Percentiles rank a stretch among this genome's conserved stretches.
phyloP scores from a whole-genome alignment of 495 filamentous ascomycete genomes.

The Xylaria telfairii region DNA sequence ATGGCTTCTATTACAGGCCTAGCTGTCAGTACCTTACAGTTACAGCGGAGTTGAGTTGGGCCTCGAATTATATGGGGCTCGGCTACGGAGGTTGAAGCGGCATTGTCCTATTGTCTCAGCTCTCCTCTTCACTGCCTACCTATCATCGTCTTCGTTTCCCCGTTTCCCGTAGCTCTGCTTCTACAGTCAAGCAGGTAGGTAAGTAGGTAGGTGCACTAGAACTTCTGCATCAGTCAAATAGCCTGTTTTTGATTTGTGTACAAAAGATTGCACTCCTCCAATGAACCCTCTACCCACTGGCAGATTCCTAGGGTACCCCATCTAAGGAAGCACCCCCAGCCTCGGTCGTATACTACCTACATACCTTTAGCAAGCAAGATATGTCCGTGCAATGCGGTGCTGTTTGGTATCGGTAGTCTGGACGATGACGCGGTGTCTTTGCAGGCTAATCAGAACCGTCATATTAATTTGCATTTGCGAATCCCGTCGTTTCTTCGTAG shows the following conservation, averaged over 20 bases:
- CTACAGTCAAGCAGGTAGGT: too few species aligned
- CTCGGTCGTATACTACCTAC: conserved; percentile 9
- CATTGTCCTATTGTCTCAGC: conserved; percentile 1
- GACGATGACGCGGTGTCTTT: conserved; percentile 2
- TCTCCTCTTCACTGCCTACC: not conserved
- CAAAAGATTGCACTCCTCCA: not conserved
- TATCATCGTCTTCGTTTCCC: conserved; percentile 4
- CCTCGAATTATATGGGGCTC: conserved; percentile 14
- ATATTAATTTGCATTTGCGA: conserved; percentile 18
- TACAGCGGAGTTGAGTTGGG: too few species aligned
- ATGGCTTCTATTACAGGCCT: not conserved
- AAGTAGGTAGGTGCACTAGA: too few species aligned
- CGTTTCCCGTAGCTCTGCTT: not conserved
- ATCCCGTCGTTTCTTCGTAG: conserved; percentile 17
- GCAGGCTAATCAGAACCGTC: conserved; percentile 18
- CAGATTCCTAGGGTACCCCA: not conserved
- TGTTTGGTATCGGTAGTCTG: conserved; percentile 1
- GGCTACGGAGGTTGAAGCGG: not conserved
- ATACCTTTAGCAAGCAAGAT: not conserved
- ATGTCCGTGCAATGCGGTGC: not conserved
- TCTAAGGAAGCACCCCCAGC: not conserved
- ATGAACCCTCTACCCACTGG: conserved; percentile 1
- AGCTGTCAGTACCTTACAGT: conserved; percentile 5
- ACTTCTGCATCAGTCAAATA: not conserved
- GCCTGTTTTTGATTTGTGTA: not conserved